phyloP scores from a whole-genome alignment of 805 yeast genomes.

The Wickerhamiella slavikovae region DNA sequence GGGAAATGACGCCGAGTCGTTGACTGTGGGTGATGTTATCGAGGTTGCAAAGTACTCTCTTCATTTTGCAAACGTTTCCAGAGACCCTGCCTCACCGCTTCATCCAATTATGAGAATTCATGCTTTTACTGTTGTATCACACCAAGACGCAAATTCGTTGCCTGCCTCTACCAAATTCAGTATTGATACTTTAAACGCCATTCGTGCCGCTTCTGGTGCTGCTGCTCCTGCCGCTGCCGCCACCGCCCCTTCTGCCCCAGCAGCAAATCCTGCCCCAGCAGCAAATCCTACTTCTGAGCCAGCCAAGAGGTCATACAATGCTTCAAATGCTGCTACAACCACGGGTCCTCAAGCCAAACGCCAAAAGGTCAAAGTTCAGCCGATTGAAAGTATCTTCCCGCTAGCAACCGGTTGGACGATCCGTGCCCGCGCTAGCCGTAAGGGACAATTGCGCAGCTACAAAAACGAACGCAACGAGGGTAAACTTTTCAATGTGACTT shows the following conservation, averaged over 20 bases:
- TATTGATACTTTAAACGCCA: not conserved
- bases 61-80: conserved; percentile 1
- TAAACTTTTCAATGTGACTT: conserved; percentile 67
- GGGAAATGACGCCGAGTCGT: not conserved
- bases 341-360: not conserved
- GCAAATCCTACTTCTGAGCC: conserved; percentile 1
- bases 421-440: conserved; percentile 76
- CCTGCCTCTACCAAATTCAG: not conserved
- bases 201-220: not conserved
- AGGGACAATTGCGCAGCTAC: conserved; percentile 78
- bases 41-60: conserved; percentile 1
- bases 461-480: conserved; percentile 76
- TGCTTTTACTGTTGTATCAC: not conserved
- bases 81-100: not conserved
- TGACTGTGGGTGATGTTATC: conserved; percentile 2
- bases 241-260: not conserved
- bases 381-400: conserved; percentile 37
- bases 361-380: not conserved
- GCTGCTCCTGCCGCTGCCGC: not conserved
- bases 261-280: not conserved
- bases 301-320: not conserved
- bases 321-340: not conserved
- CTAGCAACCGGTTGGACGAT: conserved; percentile 83
- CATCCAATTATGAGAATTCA: conserved; percentile 1
- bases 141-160: not conserved